phyloP scores from a whole-genome alignment of 306 rosid genomes.

The Casuarina cunninghamiana region DNA sequence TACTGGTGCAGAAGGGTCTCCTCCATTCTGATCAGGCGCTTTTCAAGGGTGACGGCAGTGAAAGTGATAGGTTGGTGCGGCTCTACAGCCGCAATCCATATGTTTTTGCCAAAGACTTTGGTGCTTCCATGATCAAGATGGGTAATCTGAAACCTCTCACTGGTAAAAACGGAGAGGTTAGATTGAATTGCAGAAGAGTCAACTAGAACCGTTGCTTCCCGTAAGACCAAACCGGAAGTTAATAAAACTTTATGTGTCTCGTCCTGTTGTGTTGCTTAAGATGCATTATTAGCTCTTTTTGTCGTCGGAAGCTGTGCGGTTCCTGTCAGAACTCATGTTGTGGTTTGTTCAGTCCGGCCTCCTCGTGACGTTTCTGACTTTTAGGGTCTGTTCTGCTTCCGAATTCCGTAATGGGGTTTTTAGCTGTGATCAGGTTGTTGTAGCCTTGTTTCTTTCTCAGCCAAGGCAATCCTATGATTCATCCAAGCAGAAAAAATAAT shows the following conservation, averaged over 20 bases:
- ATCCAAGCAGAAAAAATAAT: no score
- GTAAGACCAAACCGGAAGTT: neutral
- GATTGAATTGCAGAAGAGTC: conserved; percentile 30
- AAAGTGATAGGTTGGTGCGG: conserved; percentile 27
- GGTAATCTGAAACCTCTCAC: conserved; percentile 41
- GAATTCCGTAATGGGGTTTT: no score
- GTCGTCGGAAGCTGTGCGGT: no score
- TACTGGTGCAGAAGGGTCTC: conserved; percentile 29
- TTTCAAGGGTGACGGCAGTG: conserved; percentile 26
- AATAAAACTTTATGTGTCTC: no score
- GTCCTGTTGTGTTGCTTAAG: no score
- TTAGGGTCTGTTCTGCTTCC: no score
- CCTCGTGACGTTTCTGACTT: no score
- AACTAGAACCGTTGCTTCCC: conserved; percentile 13
- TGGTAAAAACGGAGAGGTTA: conserved; percentile 31
- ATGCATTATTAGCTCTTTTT: no score
- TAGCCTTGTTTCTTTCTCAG: no score
- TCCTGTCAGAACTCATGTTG: no score
- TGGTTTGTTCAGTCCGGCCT: neutral
- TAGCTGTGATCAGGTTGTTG: no score
- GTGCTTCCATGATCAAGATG: conserved; percentile 41
- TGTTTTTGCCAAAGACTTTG: conserved; percentile 23
- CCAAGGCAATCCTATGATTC: no score
- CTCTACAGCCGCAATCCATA: neutral
- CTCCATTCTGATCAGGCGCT: conserved; percentile 46